These are phyloP conservation scores for Alternaria sp. DNA, from an alignment of 2,329 filamentous ascomycete species.

Conservation along the genomic window DNA sequence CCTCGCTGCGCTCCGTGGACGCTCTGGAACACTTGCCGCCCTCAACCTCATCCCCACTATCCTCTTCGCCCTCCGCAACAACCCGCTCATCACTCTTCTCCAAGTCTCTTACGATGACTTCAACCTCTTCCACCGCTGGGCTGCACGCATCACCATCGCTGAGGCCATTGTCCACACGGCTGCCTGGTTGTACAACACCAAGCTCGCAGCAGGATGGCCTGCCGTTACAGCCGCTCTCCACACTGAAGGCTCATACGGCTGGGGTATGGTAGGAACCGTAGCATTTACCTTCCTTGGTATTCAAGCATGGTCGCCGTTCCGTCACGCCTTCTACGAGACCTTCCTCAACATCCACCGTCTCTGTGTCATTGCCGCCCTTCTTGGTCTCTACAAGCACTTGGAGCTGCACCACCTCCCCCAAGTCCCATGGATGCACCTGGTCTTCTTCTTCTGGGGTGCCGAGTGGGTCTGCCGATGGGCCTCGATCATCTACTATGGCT, in stretches of 20 bases:
- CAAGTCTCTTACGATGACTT: slow-evolving; percentile 95
- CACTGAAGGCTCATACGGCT: slow-evolving; percentile 69
- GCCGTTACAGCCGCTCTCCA: slow-evolving; percentile 64
- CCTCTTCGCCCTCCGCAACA: slow-evolving; percentile 90
- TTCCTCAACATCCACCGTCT: slow-evolving; percentile 89
- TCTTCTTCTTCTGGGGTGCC: slow-evolving; percentile 77
- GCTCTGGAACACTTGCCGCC: slow-evolving; percentile 82
- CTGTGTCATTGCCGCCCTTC: slow-evolving; percentile 72
- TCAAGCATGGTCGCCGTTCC: slow-evolving; percentile 77
- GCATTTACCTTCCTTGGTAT: slow-evolving; percentile 73
- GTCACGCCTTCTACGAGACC: slow-evolving; percentile 96
- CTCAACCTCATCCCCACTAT: slow-evolving; percentile 93
- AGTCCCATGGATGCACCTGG: slow-evolving; percentile 75
- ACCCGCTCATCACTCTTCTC: slow-evolving; percentile 82
- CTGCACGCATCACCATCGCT: slow-evolving; percentile 75
- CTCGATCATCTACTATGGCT: slow-evolving; percentile 63
- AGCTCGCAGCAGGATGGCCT: slow-evolving; percentile 66
- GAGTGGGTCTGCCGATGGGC: slow-evolving; percentile 65
- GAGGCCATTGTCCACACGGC: slow-evolving; percentile 75
- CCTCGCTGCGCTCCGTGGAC: slow-evolving; percentile 82
- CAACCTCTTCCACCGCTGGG: slow-evolving; percentile 88
- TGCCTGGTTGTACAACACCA: slow-evolving; percentile 75
- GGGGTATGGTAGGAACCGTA: slow-evolving; percentile 66
- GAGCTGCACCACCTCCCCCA: slow-evolving; percentile 72
- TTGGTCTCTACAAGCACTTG: slow-evolving; percentile 81